Conservation (phyloP, 305 asterid genomes). For the Solanum hybrid region DNA sequence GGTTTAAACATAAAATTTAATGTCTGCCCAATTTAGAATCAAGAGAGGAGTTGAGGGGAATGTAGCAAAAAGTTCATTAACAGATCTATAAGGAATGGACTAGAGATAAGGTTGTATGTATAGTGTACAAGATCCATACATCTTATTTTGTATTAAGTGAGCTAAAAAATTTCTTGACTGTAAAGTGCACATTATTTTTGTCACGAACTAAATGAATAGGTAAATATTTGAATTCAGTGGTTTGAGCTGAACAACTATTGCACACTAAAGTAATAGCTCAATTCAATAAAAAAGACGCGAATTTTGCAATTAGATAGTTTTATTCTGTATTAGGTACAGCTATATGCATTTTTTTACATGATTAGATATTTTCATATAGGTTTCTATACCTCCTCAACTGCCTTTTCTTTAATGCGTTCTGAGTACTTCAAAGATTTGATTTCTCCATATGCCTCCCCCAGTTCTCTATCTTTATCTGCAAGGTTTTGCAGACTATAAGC, state of each 20-base stretch:
- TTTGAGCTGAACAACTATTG: neutral
- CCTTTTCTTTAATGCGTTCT: constrained; percentile 80
- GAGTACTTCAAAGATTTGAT: constrained; percentile 68
- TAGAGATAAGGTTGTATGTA: neutral
- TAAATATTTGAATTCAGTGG: neutral
- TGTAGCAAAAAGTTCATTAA: neutral
- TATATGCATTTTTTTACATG: neutral
- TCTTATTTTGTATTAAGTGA: neutral
- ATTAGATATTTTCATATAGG: neutral
- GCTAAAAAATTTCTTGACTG: neutral
- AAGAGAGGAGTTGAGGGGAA: neutral
- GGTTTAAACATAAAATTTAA: neutral
- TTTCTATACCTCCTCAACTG: constrained; percentile 79
- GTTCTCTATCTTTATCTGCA: constrained; percentile 79
- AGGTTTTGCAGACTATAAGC: constrained; percentile 11
- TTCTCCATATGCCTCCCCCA: constrained; percentile 80
- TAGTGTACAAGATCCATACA: neutral
- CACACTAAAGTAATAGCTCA: neutral
- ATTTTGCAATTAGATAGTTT: neutral
- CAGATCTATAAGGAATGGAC: neutral
- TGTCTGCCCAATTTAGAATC: neutral
- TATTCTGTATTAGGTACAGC: neutral
- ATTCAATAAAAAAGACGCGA: neutral
- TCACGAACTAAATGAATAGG: neutral
- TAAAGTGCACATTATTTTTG: neutral